Percentiles rank a stretch among this genome's conserved stretches.
phyloP scores from a whole-genome alignment of 2,329 filamentous ascomycete genomes.

The Arachnopeziza araneosa region DNA sequence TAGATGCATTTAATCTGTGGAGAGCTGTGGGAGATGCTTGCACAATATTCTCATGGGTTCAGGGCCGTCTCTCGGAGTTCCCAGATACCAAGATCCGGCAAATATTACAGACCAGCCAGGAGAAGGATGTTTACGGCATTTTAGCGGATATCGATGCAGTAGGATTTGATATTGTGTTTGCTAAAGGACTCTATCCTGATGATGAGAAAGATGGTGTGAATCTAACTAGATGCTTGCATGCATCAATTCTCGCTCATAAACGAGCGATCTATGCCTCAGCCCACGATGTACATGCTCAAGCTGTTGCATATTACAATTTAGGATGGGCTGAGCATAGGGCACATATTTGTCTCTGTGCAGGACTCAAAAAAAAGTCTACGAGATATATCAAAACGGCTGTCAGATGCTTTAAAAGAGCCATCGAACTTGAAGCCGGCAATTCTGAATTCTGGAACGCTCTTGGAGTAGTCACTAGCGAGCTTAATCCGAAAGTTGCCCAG shows the following conservation, averaged over 20 bases:
- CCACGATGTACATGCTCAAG: slow-evolving; percentile 77
- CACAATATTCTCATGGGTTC: slow-evolving; percentile 74
- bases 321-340: slow-evolving; percentile 90
- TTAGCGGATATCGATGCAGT: slow-evolving; percentile 67
- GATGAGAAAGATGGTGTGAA: slow-evolving; percentile 33
- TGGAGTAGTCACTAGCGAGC: slow-evolving; percentile 79
- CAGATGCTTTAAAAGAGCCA: slow-evolving; percentile 88
- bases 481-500: slow-evolving; percentile 84
- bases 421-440: slow-evolving; percentile 91
- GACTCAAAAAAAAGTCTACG: slow-evolving; percentile 50
- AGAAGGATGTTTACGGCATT: slow-evolving; percentile 50
- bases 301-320: slow-evolving; percentile 95
- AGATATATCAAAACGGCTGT: slow-evolving; percentile 76
- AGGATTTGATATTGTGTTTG: slow-evolving; percentile 35
- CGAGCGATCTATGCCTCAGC: slow-evolving; percentile 69
- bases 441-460: slow-evolving; percentile 96
- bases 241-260: slow-evolving; percentile 81
- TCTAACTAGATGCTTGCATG: slow-evolving; percentile 57
- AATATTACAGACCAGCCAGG: slow-evolving; percentile 50
- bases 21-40: slow-evolving; percentile 87
- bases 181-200: slow-evolving; percentile 29
- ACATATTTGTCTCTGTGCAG: slow-evolving; percentile 57
- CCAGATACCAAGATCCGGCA: slow-evolving; percentile 51
- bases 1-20: slow-evolving; percentile 88
- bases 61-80: slow-evolving; percentile 58